Conservation (phyloP, 495 filamentous ascomycete species). For the Neurospora africana region DNA sequence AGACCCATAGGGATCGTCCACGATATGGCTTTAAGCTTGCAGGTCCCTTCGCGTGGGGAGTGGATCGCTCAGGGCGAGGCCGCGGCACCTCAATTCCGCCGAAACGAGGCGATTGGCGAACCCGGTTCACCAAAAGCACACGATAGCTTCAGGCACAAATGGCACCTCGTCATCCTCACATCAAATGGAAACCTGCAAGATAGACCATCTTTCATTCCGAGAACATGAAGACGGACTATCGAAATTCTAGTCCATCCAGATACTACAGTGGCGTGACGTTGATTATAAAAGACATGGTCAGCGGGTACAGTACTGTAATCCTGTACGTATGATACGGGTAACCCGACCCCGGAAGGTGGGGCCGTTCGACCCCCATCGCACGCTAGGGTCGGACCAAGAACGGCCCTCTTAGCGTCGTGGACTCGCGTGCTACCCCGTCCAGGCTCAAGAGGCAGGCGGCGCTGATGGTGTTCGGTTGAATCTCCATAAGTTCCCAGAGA, state of each 20-base stretch:
- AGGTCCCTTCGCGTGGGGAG: not conserved
- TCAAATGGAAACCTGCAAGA: not conserved
- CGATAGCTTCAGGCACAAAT: not conserved
- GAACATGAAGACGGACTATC: not conserved
- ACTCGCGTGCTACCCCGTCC: not conserved
- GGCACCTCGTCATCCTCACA: not conserved
- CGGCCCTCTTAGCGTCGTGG: not conserved
- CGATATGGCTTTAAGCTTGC: not conserved
- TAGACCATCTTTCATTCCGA: not conserved
- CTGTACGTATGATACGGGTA: not conserved
- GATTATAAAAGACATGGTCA: not conserved
- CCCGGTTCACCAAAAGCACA: not conserved
- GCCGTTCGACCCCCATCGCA: not conserved
- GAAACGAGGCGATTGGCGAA: not conserved
- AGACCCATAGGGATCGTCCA: not conserved
- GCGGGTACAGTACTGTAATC: not conserved
- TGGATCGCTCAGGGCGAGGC: not conserved
- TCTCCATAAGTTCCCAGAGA: conserved; percentile 3
- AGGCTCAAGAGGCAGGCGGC: not conserved
- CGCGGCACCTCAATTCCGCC: not conserved
- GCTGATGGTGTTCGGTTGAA: not conserved
- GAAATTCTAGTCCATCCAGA: not conserved
- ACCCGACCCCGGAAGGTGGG: not conserved
- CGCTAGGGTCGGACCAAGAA: not conserved
- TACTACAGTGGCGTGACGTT: not conserved